Evolutionary conservation across 805 yeast species (phyloP).

Genomic region (Metschnikowia hibisci): DNA sequence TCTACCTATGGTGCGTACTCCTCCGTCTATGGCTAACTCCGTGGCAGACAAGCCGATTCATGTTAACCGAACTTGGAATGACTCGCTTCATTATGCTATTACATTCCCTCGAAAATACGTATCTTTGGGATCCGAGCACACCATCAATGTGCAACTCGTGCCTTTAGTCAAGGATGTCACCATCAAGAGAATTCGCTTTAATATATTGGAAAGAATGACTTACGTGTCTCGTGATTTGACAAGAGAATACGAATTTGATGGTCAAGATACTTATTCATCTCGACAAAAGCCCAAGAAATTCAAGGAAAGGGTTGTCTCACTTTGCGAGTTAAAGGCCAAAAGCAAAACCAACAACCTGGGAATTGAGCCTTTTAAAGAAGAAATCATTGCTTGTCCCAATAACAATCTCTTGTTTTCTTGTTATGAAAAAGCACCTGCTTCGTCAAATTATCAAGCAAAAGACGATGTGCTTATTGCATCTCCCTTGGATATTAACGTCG

Average conservation of each 20-base stretch:
- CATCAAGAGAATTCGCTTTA: slow-evolving; percentile 61
- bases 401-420: slow-evolving; percentile 61
- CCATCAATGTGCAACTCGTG: slow-evolving; percentile 61
- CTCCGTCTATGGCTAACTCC: slow-evolving; percentile 55
- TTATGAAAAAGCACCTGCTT: slow-evolving; percentile 30
- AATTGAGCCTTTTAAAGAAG: slow-evolving; percentile 52
- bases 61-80: slow-evolving; percentile 73
- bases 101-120: slow-evolving; percentile 69
- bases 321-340: slow-evolving; percentile 63
- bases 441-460: neutral
- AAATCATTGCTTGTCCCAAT: slow-evolving; percentile 52
- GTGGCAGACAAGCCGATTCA: slow-evolving; percentile 69
- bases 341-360: slow-evolving; percentile 31
- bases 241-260: slow-evolving; percentile 51
- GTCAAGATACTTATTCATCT: slow-evolving; percentile 20
- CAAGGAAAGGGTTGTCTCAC: slow-evolving; percentile 51
- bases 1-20: slow-evolving; percentile 50
- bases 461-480: slow-evolving; percentile 34
- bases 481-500: slow-evolving; percentile 41
- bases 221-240: slow-evolving; percentile 55
- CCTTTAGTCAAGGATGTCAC: slow-evolving; percentile 62
- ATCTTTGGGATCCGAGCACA: slow-evolving; percentile 53
- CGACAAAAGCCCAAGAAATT: slow-evolving; percentile 6
- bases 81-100: slow-evolving; percentile 64
- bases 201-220: slow-evolving; percentile 62